Evolutionary conservation across 805 yeast genomes (phyloP).

Genomic region (Candida tammaniensis): DNA sequence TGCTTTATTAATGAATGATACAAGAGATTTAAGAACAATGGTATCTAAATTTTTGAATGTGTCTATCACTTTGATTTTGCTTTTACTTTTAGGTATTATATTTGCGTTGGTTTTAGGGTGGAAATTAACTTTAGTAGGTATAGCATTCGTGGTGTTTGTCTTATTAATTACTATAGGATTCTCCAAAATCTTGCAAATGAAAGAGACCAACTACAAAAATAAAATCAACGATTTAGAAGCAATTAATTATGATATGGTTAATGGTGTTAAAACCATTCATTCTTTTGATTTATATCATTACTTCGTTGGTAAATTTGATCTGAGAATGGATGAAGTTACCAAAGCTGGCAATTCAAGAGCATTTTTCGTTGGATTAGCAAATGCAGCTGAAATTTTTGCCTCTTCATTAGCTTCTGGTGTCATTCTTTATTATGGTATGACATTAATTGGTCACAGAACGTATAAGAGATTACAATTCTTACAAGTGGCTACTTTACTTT

Average conservation of each 20-base stretch:
- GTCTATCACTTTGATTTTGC: slow-evolving; percentile 48
- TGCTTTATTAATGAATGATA: slow-evolving; percentile 74
- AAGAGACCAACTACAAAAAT: slow-evolving; percentile 61
- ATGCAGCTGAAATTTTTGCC: slow-evolving; percentile 54
- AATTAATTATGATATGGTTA: slow-evolving; percentile 48
- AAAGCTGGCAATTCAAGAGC: slow-evolving; percentile 51
- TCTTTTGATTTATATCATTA: slow-evolving; percentile 49
- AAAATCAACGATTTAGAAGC: slow-evolving; percentile 54
- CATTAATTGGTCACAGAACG: slow-evolving; percentile 55
- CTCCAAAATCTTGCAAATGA: slow-evolving; percentile 47
- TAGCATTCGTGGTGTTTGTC: slow-evolving; percentile 70
- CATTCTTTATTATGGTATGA: slow-evolving; percentile 76
- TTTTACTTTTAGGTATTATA: slow-evolving; percentile 57
- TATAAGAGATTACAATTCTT: slow-evolving; percentile 60
- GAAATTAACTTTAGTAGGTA: slow-evolving; percentile 81
- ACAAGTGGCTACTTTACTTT: slow-evolving; percentile 66
- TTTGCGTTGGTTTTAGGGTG: slow-evolving; percentile 85
- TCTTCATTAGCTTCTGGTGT: slow-evolving; percentile 64
- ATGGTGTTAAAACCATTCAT: slow-evolving; percentile 62
- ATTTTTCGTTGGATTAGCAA: slow-evolving; percentile 61
- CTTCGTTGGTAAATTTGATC: slow-evolving; percentile 41
- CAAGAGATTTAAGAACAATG: slow-evolving; percentile 69
- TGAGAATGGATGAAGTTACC: slow-evolving; percentile 27
- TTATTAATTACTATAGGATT: slow-evolving; percentile 49
- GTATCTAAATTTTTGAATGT: slow-evolving; percentile 62